Evolutionary conservation across 2,329 filamentous ascomycete genomes (phyloP).

Genomic region (Paramyrothecium sp.): DNA sequence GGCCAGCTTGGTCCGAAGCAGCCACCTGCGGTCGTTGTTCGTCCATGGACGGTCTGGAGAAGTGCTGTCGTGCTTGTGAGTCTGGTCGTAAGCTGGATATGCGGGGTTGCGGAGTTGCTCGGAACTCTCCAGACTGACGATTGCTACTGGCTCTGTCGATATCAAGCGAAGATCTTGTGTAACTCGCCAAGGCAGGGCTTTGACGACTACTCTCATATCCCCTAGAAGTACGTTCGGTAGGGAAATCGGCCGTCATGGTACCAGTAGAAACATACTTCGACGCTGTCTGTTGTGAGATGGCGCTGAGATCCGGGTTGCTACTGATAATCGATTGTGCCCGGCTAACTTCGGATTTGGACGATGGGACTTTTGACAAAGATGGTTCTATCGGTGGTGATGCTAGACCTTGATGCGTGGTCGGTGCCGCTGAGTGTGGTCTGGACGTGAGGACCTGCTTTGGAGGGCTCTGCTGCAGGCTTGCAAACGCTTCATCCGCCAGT

Average conservation of each 20-base stretch:
- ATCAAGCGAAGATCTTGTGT: constrained; percentile 22
- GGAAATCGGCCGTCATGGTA: constrained; percentile 72
- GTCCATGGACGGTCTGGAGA: constrained; percentile 23
- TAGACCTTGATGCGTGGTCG: constrained; percentile 18
- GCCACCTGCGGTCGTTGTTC: constrained; percentile 22
- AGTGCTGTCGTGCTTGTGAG: background rate
- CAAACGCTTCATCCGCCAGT: constrained; percentile 83
- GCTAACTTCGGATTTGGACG: constrained; percentile 49
- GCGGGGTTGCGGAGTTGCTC: constrained; percentile 11
- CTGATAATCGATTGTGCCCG: constrained; percentile 64
- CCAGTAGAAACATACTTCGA: constrained; percentile 57
- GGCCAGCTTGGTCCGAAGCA: constrained; percentile 17
- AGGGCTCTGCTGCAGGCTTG: constrained; percentile 32
- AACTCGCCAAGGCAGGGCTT: constrained; percentile 15
- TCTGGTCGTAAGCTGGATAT: constrained; percentile 17
- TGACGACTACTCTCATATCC: constrained; percentile 13
- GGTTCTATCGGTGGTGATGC: constrained; percentile 23
- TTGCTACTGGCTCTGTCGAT: constrained; percentile 14
- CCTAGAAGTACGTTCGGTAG: constrained; percentile 37
- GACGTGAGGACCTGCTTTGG: constrained; percentile 16
- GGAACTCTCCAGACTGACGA: constrained; percentile 15
- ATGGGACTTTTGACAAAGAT: constrained; percentile 34
- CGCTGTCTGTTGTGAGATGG: constrained; percentile 46
- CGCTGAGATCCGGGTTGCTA: constrained; percentile 60
- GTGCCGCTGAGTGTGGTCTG: constrained; percentile 28